Base-by-base conservation (phyloP, 2,329 filamentous ascomycete genomes). In the Anthostomella pinea region DNA sequence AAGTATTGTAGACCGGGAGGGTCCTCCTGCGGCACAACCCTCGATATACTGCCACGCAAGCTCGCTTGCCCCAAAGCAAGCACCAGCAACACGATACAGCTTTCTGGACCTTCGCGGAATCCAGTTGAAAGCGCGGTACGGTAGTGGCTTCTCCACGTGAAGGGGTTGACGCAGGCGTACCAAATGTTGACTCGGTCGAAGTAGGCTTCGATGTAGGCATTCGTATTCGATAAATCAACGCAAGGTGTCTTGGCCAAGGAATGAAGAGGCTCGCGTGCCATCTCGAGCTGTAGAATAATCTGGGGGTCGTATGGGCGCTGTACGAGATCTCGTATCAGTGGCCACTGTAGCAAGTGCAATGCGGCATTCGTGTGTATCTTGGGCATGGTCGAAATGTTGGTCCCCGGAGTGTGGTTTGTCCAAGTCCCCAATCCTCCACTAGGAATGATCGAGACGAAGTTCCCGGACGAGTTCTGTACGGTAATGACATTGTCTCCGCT, bases 161-260 rank as follows among this genome's bases (percentile, higher is more conserved):
- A 86, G 1, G 86, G 86, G 56, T 89, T 90, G 21, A 93, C 85
- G 51, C 85, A 88, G 8, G 87, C 86, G 53, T 91, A 91, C 83
- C 87, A 91, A 3, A 89, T 74, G 48, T 91, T 91, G 41, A 89
- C 87, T 26, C 83, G 74, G 39, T 85, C 81, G 54, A 91, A 93
- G 60, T 87, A 91, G 1, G 86, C 82, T 54, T 85, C 80, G 25
- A 87, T 83, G 58, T 89, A 90, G 4, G 80, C 74, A 30, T 80
- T 75, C 2, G 82, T 85, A 56, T 88, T 87, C 28, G 82, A 83
- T 27, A 90, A 65, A 58, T 89, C 84, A 40, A 89, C 73, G 48
- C 75, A 79, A 1, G 76, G 75, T 1, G 75, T 77, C 51, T 80
- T 80, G 9, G 80, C 80, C 30, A 83, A 67, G 11, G 77, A 77